These are phyloP conservation scores for Phylloporus scabripes DNA, from an alignment of 768 basidiomycete genomes.

Conservation along the genomic window DNA sequence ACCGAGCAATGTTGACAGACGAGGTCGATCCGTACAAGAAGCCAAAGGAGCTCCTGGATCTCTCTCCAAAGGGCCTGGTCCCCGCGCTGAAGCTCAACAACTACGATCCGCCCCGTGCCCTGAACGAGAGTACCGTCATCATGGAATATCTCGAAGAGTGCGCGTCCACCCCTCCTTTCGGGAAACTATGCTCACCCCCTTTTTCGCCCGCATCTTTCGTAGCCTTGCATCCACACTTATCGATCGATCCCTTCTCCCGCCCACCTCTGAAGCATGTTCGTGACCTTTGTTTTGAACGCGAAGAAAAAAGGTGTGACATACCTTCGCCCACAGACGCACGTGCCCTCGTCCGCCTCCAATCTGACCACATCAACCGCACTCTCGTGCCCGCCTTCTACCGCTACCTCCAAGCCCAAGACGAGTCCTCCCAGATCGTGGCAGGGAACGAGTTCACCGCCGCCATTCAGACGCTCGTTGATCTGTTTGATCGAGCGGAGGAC, in stretches of 20 bases:
- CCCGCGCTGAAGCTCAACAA: constrained; percentile 58
- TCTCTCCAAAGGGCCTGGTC: constrained; percentile 80
- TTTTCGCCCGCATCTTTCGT: background rate
- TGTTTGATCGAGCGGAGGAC: constrained; percentile 48
- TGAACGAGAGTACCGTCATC: constrained; percentile 80
- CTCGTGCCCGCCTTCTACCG: constrained; percentile 72
- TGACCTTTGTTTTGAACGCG: background rate
- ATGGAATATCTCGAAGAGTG: constrained; percentile 77
- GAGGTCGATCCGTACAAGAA: constrained; percentile 84
- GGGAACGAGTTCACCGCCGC: constrained; percentile 51
- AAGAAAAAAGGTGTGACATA: background rate
- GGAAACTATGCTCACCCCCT: background rate
- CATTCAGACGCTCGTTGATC: constrained; percentile 44
- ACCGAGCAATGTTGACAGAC: constrained; percentile 35
- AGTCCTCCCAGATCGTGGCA: constrained; percentile 42
- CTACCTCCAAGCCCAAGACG: constrained; percentile 65
- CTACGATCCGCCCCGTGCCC: constrained; percentile 49
- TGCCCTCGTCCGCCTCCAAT: constrained; percentile 60
- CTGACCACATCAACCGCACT: constrained; percentile 59
- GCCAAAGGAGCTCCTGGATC: constrained; percentile 68
- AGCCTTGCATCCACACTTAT: constrained; percentile 50
- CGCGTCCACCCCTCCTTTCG: constrained; percentile 11
- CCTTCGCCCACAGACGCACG: constrained; percentile 47
- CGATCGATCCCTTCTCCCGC: constrained; percentile 51
- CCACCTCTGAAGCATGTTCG: constrained; percentile 54